Evolutionary conservation across 768 basidiomycete species (phyloP).

Genomic region (Rhodotorula graminis): DNA sequence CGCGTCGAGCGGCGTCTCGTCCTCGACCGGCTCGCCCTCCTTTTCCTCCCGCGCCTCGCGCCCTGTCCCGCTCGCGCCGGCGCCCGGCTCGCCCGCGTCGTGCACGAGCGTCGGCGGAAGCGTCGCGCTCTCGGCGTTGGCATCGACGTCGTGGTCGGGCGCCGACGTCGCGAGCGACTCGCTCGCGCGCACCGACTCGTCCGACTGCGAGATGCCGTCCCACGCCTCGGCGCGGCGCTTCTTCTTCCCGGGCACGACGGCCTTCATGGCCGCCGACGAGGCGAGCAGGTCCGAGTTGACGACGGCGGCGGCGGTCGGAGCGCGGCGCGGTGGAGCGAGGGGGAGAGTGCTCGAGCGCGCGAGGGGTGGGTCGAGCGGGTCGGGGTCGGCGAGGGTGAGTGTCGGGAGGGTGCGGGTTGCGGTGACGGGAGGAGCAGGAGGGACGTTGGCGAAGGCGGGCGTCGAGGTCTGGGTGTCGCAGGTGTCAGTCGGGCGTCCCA

Average conservation of each 20-base stretch:
- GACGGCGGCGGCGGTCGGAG: background rate
- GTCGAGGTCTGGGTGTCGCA: constrained; percentile 13
- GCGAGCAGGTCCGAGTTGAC: constrained; percentile 1
- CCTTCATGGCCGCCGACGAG: constrained; percentile 18
- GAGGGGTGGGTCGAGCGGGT: background rate
- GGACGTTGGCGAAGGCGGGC: background rate
- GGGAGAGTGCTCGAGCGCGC: background rate
- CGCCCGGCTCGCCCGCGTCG: background rate
- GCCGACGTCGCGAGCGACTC: background rate
- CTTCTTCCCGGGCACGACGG: background rate
- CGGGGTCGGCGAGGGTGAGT: background rate
- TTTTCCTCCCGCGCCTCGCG: background rate
- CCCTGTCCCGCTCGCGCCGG: background rate
- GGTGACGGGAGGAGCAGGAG: background rate
- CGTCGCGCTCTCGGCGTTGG: background rate
- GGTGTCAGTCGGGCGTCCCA: accelerated
- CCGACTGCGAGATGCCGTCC: constrained; percentile 22
- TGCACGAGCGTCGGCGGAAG: constrained; percentile 11
- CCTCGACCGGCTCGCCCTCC: background rate
- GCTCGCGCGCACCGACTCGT: background rate
- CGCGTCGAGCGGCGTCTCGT: constrained; percentile 15
- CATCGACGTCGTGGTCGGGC: background rate
- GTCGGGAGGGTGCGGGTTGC: background rate
- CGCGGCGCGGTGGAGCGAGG: background rate
- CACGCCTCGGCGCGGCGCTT: constrained; percentile 1